Conservation (phyloP, 208 protist genomes). For the Leishmania arabica region DNA sequence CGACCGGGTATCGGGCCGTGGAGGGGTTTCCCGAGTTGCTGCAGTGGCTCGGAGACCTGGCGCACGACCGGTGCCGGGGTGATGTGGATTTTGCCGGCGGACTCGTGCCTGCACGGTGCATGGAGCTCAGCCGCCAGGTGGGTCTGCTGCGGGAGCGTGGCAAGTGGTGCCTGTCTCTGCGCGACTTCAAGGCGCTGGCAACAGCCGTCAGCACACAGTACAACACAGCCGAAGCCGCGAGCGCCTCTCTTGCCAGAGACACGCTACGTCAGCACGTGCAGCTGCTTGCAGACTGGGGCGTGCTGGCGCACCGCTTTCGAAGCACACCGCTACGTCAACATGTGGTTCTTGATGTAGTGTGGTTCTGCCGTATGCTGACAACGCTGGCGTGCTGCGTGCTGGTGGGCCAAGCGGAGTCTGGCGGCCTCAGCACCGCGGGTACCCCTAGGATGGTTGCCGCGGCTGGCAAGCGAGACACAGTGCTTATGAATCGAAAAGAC, state of each 20-base stretch:
- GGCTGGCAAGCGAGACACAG: background rate
- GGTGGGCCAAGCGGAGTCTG: slow-evolving; percentile 11
- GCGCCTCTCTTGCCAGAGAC: slow-evolving; percentile 16
- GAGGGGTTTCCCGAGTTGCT: slow-evolving; percentile 67
- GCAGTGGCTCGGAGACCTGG: slow-evolving; percentile 68
- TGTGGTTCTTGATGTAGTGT: slow-evolving; percentile 70
- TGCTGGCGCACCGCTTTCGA: slow-evolving; percentile 64
- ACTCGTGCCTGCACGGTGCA: slow-evolving; percentile 50
- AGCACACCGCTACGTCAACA: slow-evolving; percentile 48
- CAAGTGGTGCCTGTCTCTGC: slow-evolving; percentile 54
- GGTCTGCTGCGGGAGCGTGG: slow-evolving; percentile 37
- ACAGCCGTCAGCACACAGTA: slow-evolving; percentile 49
- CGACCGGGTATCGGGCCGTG: slow-evolving; percentile 43
- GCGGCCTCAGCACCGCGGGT: slow-evolving; percentile 1
- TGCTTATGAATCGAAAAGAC: slow-evolving; percentile 1
- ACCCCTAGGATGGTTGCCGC: slow-evolving; percentile 4
- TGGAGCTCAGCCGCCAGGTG: slow-evolving; percentile 42
- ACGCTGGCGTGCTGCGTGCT: slow-evolving; percentile 32
- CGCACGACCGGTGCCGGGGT: slow-evolving; percentile 47
- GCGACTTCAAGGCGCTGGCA: slow-evolving; percentile 66
- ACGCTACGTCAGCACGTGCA: slow-evolving; percentile 73
- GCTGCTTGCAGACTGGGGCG: slow-evolving; percentile 62
- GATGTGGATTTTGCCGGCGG: slow-evolving; percentile 78
- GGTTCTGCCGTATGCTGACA: slow-evolving; percentile 49
- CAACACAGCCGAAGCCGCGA: slow-evolving; percentile 3